Evolutionary conservation across 768 basidiomycete genomes (phyloP), one percentile per base, ranked within the genome.

Genomic region (Leucogyrophana mollusca): DNA sequence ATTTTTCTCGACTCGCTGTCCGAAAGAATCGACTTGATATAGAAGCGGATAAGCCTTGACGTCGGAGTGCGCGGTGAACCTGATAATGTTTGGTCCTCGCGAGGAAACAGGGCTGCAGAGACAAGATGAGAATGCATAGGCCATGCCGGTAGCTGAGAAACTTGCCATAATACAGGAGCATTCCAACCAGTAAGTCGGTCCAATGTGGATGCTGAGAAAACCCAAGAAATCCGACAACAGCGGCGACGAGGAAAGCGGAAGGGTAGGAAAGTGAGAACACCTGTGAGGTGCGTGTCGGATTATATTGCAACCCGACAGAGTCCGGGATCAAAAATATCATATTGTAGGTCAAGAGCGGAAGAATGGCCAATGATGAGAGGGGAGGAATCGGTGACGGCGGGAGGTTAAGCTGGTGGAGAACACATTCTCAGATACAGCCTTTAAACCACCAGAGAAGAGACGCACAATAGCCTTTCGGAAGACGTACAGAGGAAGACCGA

Each of bases 1-100:
- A 99, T 98, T 66, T 89, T 90, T 56, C 93, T 79, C 16, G 92
- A 94, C 62, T 98, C 94, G 3, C 85, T 82, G 55, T 95, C 95
- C 16, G 87, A 83, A 30, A 98, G 74, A 46, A 99, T 90, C 9
- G 90, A 86, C 60, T 95, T 94, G 43, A 97, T 70, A 64, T 96
- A 93, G 23, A 81, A 77, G 43, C 79, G 78, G 46, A 78, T 64
- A 30, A 81, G 65, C 47, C 77, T 75, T 25, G 78, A 76, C 20
- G 76, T 70, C 5, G 81, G 77, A 8, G 79, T 79, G 39, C 76
- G 74, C 21, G 78, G 69, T 11, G 72, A 58, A 14, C 64, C 63
- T 14, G 72, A 59, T 41, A 77, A 63, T 8, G 69, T 56, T 46
- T 77, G 76, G 34, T 68, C 62, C 53, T 66, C 71, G 41, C 71